These are phyloP conservation scores for Phytophthora pistaciae DNA, from an alignment of 352 stramenopile species.

Conservation along the genomic window DNA sequence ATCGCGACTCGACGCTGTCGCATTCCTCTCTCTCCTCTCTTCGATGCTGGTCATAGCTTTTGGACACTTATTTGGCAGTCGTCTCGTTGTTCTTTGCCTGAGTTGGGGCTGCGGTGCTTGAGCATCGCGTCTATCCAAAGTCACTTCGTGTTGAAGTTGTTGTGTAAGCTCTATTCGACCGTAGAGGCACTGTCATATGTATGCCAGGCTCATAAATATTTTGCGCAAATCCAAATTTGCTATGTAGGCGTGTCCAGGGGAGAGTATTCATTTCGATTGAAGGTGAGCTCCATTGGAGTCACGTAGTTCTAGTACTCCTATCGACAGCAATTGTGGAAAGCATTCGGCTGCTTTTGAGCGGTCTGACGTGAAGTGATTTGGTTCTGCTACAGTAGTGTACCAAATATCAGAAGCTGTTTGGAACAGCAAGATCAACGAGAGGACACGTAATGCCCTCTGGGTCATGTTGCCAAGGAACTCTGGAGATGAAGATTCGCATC, in stretches of 20 bases:
- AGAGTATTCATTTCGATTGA: background rate
- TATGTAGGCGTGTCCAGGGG: background rate
- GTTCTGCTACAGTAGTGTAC: no score
- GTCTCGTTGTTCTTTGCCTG: constrained; percentile 7
- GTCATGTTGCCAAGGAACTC: no score
- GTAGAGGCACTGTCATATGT: background rate
- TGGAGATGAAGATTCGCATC: background rate
- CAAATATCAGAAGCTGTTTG: no score
- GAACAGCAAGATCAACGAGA: background rate
- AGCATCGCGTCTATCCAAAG: constrained; percentile 30
- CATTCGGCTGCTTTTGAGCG: no score
- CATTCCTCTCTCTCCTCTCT: background rate
- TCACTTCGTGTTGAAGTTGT: constrained; percentile 34
- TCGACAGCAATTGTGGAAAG: no score
- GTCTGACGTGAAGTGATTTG: no score
- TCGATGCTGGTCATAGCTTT: constrained; percentile 22
- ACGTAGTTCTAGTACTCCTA: no score
- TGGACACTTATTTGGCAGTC: background rate
- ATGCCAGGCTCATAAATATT: background rate
- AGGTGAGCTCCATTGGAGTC: no score
- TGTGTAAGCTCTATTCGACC: constrained; percentile 22
- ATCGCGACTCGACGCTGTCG: constrained; percentile 12
- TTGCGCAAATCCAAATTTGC: constrained; percentile 15
- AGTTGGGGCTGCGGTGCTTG: constrained; percentile 2
- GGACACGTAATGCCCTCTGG: no score